Conservation (phyloP, 2,329 filamentous ascomycete genomes). For the Microsporum canis region DNA sequence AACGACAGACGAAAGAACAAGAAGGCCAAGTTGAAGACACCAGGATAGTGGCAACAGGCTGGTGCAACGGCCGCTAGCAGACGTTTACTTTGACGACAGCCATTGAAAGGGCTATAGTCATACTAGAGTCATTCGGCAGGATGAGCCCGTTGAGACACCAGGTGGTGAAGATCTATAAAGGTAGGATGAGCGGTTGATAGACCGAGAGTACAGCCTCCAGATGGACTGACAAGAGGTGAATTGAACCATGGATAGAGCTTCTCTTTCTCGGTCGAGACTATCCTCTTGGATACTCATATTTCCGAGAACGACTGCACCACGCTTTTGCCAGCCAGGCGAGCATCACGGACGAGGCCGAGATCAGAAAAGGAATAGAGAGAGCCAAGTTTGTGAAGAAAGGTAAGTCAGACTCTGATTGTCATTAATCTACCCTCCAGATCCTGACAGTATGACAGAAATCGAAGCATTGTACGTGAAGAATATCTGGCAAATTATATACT, state of each 20-base stretch:
- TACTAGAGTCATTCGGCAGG: slow-evolving; percentile 2
- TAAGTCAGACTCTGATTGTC: slow-evolving; percentile 25
- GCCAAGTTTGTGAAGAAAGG: slow-evolving; percentile 90
- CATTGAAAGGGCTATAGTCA: not conserved
- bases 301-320: slow-evolving; percentile 66
- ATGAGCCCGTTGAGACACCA: slow-evolving; percentile 57
- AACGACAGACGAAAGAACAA: not conserved
- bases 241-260: slow-evolving; percentile 50
- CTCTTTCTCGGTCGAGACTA: slow-evolving; percentile 77
- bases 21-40: not conserved
- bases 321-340: slow-evolving; percentile 69
- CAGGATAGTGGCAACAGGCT: not conserved
- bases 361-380: slow-evolving; percentile 60
- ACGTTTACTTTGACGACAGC: not conserved
- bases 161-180: slow-evolving; percentile 83
- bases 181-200: slow-evolving; percentile 33
- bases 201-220: not conserved
- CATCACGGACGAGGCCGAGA: slow-evolving; percentile 61
- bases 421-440: not conserved
- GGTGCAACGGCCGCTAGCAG: not conserved
- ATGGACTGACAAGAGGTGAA: not conserved
- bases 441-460: slow-evolving; percentile 52
- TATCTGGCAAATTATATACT: not conserved
- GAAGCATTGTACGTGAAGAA: slow-evolving; percentile 67
- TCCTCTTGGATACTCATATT: slow-evolving; percentile 73